phyloP scores from a whole-genome alignment of 805 yeast genomes.

The Candida alai region DNA sequence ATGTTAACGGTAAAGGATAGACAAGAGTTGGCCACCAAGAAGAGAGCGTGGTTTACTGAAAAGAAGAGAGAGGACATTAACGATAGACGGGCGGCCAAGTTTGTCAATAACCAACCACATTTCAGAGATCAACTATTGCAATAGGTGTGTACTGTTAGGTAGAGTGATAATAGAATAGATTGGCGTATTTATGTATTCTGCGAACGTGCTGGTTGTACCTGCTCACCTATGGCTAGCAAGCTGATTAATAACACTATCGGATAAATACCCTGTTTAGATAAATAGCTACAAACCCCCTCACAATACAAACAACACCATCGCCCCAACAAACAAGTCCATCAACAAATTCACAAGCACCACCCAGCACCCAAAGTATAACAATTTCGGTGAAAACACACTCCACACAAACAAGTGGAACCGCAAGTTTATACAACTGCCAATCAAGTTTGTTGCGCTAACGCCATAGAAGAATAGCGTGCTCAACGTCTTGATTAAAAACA shows the following conservation, averaged over 20 bases:
- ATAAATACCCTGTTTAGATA: no score
- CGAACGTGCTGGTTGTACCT: not conserved
- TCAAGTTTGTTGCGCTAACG: constrained; percentile 52
- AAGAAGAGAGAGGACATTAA: constrained; percentile 47
- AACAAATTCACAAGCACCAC: constrained; percentile 42
- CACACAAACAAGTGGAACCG: constrained; percentile 89
- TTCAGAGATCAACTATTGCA: constrained; percentile 41
- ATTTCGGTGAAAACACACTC: constrained; percentile 96
- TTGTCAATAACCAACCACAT: constrained; percentile 79
- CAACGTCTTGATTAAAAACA: constrained; percentile 33
- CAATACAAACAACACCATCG: constrained; percentile 9
- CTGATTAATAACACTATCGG: no score
- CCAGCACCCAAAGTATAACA: constrained; percentile 82
- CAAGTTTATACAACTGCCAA: constrained; percentile 67
- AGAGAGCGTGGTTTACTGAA: constrained; percentile 59
- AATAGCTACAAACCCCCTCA: no score
- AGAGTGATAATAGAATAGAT: constrained; percentile 1
- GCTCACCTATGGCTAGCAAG: not conserved
- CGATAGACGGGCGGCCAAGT: constrained; percentile 61
- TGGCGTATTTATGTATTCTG: not conserved
- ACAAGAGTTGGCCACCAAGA: constrained; percentile 37
- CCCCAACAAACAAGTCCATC: constrained; percentile 43
- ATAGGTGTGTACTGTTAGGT: constrained; percentile 10
- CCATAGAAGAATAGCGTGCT: constrained; percentile 53
- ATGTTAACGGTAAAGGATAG: constrained; percentile 39